Conservation (phyloP, 176 grass and related monocot genomes). For the Pontederia paniculata region DNA sequence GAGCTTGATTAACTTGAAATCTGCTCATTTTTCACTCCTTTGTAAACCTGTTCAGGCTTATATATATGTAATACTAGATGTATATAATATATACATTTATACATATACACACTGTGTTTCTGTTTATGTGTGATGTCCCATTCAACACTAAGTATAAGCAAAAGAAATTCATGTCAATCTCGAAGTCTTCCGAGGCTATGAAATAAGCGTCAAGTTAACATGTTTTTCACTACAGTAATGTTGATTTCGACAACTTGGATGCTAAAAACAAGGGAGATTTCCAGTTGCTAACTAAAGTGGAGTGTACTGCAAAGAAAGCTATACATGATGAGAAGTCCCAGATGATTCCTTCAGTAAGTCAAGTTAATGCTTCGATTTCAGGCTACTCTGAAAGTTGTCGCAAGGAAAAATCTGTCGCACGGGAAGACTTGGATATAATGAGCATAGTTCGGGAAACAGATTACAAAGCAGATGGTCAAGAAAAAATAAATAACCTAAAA, state of each 20-base stretch:
- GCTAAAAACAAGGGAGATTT: constrained; percentile 3
- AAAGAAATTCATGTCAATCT: no score
- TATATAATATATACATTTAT: no score
- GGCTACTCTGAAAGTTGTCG: constrained; percentile 21
- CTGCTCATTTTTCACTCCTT: no score
- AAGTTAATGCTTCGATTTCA: constrained; percentile 15
- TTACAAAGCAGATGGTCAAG: constrained; percentile 45
- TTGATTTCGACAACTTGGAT: constrained; percentile 13
- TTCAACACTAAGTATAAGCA: no score
- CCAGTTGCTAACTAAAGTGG: constrained; percentile 26
- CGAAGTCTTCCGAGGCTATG: background rate
- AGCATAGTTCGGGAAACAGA: constrained; percentile 54
- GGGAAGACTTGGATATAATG: constrained; percentile 67
- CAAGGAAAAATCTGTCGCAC: constrained; percentile 18
- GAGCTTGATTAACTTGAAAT: no score
- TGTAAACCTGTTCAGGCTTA: no score
- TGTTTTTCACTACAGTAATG: constrained; percentile 26
- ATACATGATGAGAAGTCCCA: constrained; percentile 25
- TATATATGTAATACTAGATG: no score
- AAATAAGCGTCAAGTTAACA: constrained; percentile 2
- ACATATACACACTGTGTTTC: no score
- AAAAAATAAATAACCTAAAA: constrained; percentile 29
- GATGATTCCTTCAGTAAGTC: constrained; percentile 16
- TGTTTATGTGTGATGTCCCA: no score
- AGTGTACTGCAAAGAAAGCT: constrained; percentile 24